These are phyloP conservation scores for Sphaerulina populicola DNA, from an alignment of 2,329 filamentous ascomycete species.

Conservation along the genomic window DNA sequence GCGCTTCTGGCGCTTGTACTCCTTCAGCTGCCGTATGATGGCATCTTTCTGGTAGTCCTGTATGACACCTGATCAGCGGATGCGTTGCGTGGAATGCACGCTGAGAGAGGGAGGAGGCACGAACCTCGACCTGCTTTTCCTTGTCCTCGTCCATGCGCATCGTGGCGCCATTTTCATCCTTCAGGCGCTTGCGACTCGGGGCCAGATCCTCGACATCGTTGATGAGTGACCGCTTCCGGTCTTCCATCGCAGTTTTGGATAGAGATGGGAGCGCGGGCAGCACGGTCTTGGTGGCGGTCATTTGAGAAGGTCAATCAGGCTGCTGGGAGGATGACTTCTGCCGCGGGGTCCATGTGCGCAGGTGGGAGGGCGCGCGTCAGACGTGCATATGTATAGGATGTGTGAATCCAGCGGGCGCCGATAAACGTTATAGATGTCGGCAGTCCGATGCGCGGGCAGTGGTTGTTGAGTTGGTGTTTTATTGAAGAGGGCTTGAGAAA, in stretches of 20 bases:
- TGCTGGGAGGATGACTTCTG: not conserved
- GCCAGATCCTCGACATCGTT: constrained; percentile 72
- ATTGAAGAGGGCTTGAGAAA: not conserved
- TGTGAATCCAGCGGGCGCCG: not conserved
- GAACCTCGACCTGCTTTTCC: constrained; percentile 65
- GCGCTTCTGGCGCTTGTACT: constrained; percentile 85
- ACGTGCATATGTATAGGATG: not conserved
- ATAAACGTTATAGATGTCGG: not conserved
- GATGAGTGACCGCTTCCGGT: constrained; percentile 90
- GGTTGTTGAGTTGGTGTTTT: not conserved
- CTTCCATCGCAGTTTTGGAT: constrained; percentile 92
- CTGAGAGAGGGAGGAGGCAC: constrained; percentile 30
- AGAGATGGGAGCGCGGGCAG: constrained; percentile 55
- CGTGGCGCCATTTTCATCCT: constrained; percentile 63
- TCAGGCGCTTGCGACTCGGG: constrained; percentile 81
- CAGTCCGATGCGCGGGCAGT: not conserved
- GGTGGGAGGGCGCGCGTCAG: constrained; percentile 1
- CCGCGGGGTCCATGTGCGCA: constrained; percentile 5
- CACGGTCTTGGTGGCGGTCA: constrained; percentile 25
- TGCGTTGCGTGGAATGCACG: constrained; percentile 2
- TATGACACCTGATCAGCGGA: constrained; percentile 17
- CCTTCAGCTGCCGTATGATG: constrained; percentile 93
- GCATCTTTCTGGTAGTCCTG: constrained; percentile 92
- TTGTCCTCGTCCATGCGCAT: constrained; percentile 59
- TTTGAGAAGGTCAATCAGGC: constrained; percentile 18